These are phyloP conservation scores for Ambrosia trifida DNA, from an alignment of 129 eudicot species.

Conservation along the genomic window DNA sequence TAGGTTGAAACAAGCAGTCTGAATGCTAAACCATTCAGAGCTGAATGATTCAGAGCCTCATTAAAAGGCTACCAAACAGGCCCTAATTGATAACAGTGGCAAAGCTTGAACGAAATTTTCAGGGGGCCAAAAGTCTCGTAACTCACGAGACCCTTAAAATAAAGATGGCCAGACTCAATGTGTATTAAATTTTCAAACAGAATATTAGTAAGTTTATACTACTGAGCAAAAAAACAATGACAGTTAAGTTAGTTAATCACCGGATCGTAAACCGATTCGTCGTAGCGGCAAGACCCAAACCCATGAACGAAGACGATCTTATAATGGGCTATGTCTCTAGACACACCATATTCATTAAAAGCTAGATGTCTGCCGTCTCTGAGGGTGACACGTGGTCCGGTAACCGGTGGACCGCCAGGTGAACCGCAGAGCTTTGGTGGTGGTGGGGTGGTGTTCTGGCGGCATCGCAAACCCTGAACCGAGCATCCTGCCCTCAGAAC, in stretches of 20 bases:
- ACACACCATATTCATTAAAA: constrained; percentile 62
- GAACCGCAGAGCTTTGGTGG: constrained; percentile 58
- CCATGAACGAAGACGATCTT: constrained; percentile 63
- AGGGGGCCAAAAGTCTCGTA: too few relatives aligned
- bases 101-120: too few relatives aligned
- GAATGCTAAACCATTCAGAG: too few relatives aligned
- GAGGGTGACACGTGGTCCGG: constrained; percentile 58
- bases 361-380: constrained; percentile 74
- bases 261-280: constrained; percentile 30
- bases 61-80: too few relatives aligned
- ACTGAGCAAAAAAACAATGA: too few relatives aligned
- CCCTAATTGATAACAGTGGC: too few relatives aligned
- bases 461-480: constrained; percentile 55
- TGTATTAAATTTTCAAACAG: too few relatives aligned
- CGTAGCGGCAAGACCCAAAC: constrained; percentile 44
- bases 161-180: too few relatives aligned
- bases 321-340: constrained; percentile 52
- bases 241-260: constrained; percentile 17
- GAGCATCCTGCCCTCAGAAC: constrained; percentile 50
- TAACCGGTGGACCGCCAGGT: constrained; percentile 54
- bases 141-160: too few relatives aligned
- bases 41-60: too few relatives aligned
- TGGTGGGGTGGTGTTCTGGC: constrained; percentile 45
- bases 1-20: too few relatives aligned
- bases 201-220: too few relatives aligned